phyloP scores from a whole-genome alignment of 768 basidiomycete genomes.

The Russula earlei region DNA sequence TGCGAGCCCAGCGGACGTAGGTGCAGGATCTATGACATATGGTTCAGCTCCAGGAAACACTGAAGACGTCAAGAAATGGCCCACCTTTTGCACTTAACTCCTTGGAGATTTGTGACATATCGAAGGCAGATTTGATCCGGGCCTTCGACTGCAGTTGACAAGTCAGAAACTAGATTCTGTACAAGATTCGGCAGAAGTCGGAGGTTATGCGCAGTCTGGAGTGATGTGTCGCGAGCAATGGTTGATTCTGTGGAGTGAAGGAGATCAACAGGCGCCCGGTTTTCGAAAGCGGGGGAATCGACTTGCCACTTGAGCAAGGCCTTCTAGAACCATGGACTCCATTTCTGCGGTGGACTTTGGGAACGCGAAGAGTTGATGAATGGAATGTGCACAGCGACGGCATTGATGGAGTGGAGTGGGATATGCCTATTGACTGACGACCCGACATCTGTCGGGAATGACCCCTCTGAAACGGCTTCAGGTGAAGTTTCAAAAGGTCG shows the following conservation, averaged over 20 bases:
- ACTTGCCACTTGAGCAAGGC: conserved; percentile 67
- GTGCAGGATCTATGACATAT: conserved; percentile 21
- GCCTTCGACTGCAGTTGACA: conserved; percentile 78
- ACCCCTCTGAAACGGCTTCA: background rate
- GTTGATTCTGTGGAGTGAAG: conserved; percentile 57
- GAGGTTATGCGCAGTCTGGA: conserved; percentile 94
- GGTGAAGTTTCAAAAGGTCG: conserved; percentile 13
- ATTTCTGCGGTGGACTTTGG: conserved; percentile 74
- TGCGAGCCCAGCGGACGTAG: conserved; percentile 31
- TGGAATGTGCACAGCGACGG: conserved; percentile 58
- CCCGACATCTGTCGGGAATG: background rate
- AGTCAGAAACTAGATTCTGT: conserved; percentile 62
- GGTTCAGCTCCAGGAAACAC: conserved; percentile 19
- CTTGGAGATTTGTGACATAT: conserved; percentile 76
- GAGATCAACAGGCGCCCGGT: background rate
- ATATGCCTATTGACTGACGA: conserved; percentile 7
- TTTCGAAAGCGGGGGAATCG: background rate
- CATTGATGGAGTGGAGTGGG: conserved; percentile 64
- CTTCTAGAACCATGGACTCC: conserved; percentile 81
- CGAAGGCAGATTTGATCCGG: conserved; percentile 76
- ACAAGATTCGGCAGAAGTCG: conserved; percentile 77
- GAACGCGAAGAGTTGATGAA: conserved; percentile 63
- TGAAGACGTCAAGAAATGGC: background rate
- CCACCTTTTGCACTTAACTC: conserved; percentile 79
- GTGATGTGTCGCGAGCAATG: conserved; percentile 81